Evolutionary conservation across 1,139 yeast genomes (phyloP), one percentile per base, ranked within the genome.

Genomic region (Pichia kudriavzevii): DNA sequence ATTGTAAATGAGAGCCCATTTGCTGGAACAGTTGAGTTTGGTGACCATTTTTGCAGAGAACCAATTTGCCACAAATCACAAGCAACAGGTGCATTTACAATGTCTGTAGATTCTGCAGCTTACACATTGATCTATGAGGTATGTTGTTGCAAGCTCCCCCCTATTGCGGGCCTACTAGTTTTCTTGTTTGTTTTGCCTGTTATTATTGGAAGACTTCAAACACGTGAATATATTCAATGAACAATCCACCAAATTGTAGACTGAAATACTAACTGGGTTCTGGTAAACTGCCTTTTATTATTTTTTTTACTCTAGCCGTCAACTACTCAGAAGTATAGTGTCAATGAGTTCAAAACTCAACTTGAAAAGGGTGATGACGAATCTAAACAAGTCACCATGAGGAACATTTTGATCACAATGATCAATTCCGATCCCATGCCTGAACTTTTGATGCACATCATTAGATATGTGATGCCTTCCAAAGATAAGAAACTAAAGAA

Each of bases 391-490:
- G 84, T 77, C 38, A 80, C 95, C 42, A 91, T 91, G 98, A 83
- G 83, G 56, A 75, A 75, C 50, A 81, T 91, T 48, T 69, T 91
- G 48, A 75, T 83, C 45, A 72, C 88, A 37, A 87, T 93, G 76
- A 72, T 91, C 48, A 93, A 85, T 55, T 95, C 97, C 22, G 95
- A 91, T 53, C 78, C 94, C 39, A 69, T 91, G 78, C 93, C 95
- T n/a, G 94, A 83, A 47, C 67, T 93, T 50, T 72, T 93, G 62
- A 91, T 93, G 98, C 95, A 88, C 59, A 83, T 93, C 48, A 91
- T 93, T 52, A 75, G 98, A 54, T 93, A 85, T 54, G 93, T 93
- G 39, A 87, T 93, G 96, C 98, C 98, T 15, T 84, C 95, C 15
- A 81, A 72, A 53, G 79, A 79, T 63, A 93, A 91, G 63, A 84